Evolutionary conservation across 768 basidiomycete species (phyloP), one percentile per base, ranked within the genome.

Genomic region (Hericium rajendrae): DNA sequence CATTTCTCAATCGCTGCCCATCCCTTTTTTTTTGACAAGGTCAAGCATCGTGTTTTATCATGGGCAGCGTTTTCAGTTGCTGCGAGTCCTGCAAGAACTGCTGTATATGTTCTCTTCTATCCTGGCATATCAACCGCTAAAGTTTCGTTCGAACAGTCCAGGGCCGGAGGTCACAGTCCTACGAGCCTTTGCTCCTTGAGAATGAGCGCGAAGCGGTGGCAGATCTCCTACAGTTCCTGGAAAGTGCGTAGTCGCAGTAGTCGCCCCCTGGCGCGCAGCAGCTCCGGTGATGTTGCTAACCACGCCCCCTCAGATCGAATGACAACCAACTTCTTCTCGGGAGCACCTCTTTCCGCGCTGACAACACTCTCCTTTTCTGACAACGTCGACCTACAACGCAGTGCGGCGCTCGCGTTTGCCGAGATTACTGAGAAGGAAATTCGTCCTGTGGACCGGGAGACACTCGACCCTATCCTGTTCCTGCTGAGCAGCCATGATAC

Each of bases 391-490:
- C 80, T 99, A 18, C 97, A 99, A 76, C 84, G 97, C 52, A 95
- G 92, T 62, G 97, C 97, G 2, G 97, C 97, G 4, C 82, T 99
- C 48, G 97, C 97, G 0, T 99, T 98, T 67, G 97, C 97, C 39
- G 97, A 99, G 72, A 99, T 99, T 59, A 99, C 97, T 22, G 97
- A 99, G 77, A 98, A 98, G 75, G 97, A 99, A 73, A 95, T 98
- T 54, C 84, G 94, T 48, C 92, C 91, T 49, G 97, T 99, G 20
- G 93, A 90, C 13, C 81, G 97, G 60, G 97, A 98, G 70, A 99
- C 97, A 18, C 81, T 99, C 65, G 97, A 99, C 72, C 97, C 97
- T 53, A 94, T 99, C 60, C 84, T 98, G 57, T 99, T 97, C 73
- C 84, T 99, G 60, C 81, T 99, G 63, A 90, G 92, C 66, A 94